Conservation (phyloP, 192 early-diverging fungal genomes). For the Podila horticola region DNA sequence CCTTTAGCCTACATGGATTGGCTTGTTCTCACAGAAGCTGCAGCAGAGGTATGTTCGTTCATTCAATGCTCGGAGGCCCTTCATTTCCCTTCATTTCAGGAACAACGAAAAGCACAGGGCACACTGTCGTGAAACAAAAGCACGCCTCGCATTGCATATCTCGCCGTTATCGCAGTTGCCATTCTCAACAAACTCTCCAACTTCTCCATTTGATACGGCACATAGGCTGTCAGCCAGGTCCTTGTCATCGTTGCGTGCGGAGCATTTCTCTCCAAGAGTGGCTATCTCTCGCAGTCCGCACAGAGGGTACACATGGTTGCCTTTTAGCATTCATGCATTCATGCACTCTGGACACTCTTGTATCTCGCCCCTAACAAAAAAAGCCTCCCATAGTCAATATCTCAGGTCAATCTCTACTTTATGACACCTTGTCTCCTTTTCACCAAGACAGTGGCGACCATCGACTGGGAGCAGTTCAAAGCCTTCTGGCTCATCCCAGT, state of each 20-base stretch:
- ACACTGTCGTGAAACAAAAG: no score
- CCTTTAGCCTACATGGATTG: background rate
- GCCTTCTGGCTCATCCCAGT: slow-evolving; percentile 80
- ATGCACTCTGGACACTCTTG: background rate
- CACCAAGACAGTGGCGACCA: slow-evolving; percentile 75
- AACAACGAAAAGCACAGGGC: background rate
- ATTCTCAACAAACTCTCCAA: background rate
- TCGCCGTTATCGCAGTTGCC: background rate
- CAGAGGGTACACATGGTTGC: slow-evolving; percentile 25
- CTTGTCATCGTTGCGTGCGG: slow-evolving; percentile 46
- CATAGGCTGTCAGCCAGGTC: slow-evolving; percentile 50
- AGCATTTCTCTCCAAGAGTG: slow-evolving; percentile 38
- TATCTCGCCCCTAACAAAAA: background rate
- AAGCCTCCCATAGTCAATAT: slow-evolving; percentile 51
- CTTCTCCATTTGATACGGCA: background rate
- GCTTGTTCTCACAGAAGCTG: background rate
- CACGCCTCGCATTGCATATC: background rate
- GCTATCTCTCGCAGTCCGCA: slow-evolving; percentile 40
- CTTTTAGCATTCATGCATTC: slow-evolving; percentile 1
- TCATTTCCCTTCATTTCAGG: background rate
- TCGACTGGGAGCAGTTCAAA: slow-evolving; percentile 69
- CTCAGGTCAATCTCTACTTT: slow-evolving; percentile 71
- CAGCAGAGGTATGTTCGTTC: background rate
- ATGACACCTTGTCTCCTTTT: slow-evolving; percentile 82
- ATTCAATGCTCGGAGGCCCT: background rate